Base-by-base conservation (phyloP, 2,329 filamentous ascomycete species). In the Fusarium concolor region DNA sequence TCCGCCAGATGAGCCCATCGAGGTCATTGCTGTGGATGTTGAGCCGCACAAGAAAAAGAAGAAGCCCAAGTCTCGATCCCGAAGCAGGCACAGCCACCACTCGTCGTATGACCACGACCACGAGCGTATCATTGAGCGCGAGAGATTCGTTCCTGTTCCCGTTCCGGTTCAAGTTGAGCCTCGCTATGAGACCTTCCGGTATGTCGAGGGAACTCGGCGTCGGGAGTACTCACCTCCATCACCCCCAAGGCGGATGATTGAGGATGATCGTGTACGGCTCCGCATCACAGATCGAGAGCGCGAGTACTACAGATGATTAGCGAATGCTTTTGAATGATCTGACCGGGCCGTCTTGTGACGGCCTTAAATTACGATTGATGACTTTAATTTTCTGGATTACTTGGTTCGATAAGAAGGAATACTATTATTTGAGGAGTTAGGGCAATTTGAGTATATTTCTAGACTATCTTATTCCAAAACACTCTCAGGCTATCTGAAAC, bases 121-220 rank as follows among this genome's bases (percentile, higher is more conserved):
- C 33, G 84, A 87, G 72, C 79, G 85, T 49, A 80, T 84, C 71
- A 81, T 87, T 62, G 84, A 87, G 76, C 80, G 85, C 26, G 85
- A 87, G 72, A 79, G 79, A 51, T 68, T 83, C 46, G 77, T 86
- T 17, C 83, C 82, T 35, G 74, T 82, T 10, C 82, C 80, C 18
- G 79, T 82, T 8, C 80, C 79, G 1, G 79, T 81, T 18, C 78
- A 76, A 49, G 74, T 75, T 22, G 79, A 78, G 68, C 78, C 78
- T 35, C 71, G 75, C 62, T 82, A 82, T 64, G 84, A 85, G 37
- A 84, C 83, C 29, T 87, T 79, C 70, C 83, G 85, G 9, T 86
- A 87, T 68, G 80, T 87, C 47, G 84, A 87, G 59, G 83, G 82
- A 1, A 81, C 84, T 26, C 77, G 81, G 50, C 76, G 80, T 22